phyloP scores from a whole-genome alignment of 2,329 filamentous ascomycete species.

The Ceratocystiopsis minuta region DNA sequence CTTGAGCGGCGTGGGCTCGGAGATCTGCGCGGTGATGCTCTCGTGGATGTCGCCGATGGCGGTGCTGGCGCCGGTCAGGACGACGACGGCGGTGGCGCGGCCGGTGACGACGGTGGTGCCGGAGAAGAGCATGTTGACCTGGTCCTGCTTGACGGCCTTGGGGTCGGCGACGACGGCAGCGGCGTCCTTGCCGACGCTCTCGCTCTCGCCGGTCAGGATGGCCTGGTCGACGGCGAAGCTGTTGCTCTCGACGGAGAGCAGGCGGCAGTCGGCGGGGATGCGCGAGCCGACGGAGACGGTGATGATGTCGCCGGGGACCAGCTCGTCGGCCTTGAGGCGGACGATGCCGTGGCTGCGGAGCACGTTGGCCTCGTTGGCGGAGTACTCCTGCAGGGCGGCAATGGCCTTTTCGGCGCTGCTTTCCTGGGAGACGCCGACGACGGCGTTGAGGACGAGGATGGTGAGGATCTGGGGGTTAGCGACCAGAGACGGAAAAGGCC shows the following conservation, averaged over 20 bases:
- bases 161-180: conserved; percentile 48
- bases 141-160: conserved; percentile 89
- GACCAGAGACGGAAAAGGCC: neutral
- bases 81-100: conserved; percentile 78
- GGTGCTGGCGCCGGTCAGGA: conserved; percentile 72
- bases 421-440: conserved; percentile 96
- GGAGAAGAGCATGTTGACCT: conserved; percentile 95
- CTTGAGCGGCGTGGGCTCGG: conserved; percentile 89
- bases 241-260: conserved; percentile 87
- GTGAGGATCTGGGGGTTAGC: conserved; percentile 57
- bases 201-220: conserved; percentile 90
- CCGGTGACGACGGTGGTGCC: conserved; percentile 94
- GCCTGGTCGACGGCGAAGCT: conserved; percentile 94
- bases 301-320: conserved; percentile 88
- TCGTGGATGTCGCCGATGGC: conserved; percentile 98
- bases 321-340: conserved; percentile 83
- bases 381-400: conserved; percentile 95
- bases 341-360: conserved; percentile 62
- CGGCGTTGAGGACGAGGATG: conserved; percentile 87
- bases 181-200: conserved; percentile 81
- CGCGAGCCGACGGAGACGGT: conserved; percentile 79
- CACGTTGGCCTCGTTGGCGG: conserved; percentile 92
- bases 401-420: conserved; percentile 98
- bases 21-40: conserved; percentile 95
- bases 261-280: conserved; percentile 83